Base-by-base conservation (phyloP, 495 filamentous ascomycete species). In the Penicillium egyptiacum region DNA sequence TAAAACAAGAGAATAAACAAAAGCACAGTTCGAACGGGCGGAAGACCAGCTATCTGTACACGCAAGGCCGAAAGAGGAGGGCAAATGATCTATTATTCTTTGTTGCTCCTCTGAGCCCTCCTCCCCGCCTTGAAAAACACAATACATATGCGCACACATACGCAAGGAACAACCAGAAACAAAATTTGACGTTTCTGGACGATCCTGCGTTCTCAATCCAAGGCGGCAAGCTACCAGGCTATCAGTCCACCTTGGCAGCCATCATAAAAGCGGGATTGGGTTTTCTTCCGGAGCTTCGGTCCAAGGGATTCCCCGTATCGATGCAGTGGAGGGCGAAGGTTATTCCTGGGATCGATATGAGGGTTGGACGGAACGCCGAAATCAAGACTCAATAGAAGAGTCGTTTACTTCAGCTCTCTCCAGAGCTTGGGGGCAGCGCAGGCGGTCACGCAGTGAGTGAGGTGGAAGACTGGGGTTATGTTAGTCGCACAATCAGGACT, bases 341-440 rank as follows among this genome's bases (percentile, higher is more conserved):
- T 55, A 35, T 49, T 37, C 53, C 30, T 30, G 45, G 31, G 37
- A 19, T 56, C 55, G 57, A 58, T 62, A 40, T 30, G 47, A 35
- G 52, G 46, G 44, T 53, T 42, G 54, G 54, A 50, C 47, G 12
- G 40, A 42, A 47, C 45, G 58, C 40, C 56, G 50, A 56, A 58
- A 43, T 14, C 46, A 57, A 63, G 54, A 23, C 51, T 51, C 44
- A 50, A 41, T 30, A 35, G 26, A 26, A 43, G 66, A 70, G 53
- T 65, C 55, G 54, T 77, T 82, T 92, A 98, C 81, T 95, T 96
- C 69, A 98, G 87, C 67, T 83, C 71, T 56, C 86, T 82, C 81
- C 88, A 98, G 69, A 98, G 87, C 86, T 95, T 96, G 63, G 94
- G 95, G 40, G 93, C 95, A 52, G 94, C 94, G 71, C 93, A 98